These are phyloP conservation scores for Pyrus pyrifolia DNA, from an alignment of 306 rosid species.

Conservation along the genomic window DNA sequence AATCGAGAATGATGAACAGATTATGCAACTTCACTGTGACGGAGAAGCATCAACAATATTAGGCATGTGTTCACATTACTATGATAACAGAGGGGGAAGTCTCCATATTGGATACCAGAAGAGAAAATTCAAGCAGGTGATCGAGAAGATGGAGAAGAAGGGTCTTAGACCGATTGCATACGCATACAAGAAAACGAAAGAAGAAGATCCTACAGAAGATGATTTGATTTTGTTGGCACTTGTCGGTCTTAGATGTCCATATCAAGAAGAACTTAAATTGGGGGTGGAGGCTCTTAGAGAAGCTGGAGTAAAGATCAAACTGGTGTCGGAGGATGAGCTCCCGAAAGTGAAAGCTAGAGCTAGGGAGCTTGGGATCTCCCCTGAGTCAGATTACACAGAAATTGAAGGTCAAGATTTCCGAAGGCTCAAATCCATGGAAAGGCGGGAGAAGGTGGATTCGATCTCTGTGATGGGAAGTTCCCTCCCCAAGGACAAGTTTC, in stretches of 20 bases:
- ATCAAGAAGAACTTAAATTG: slow-evolving; percentile 8
- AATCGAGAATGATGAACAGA: slow-evolving; percentile 1
- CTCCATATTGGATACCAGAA: slow-evolving; percentile 29
- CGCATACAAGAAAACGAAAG: slow-evolving; percentile 33
- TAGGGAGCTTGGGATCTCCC: slow-evolving; percentile 30
- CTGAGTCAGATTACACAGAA: background rate
- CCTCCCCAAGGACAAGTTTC: slow-evolving; percentile 34
- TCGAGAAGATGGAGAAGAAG: slow-evolving; percentile 29
- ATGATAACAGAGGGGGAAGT: slow-evolving; percentile 25
- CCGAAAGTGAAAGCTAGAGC: slow-evolving; percentile 24
- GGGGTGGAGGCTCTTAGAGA: slow-evolving; percentile 22
- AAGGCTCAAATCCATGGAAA: slow-evolving; percentile 12
- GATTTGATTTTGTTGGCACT: slow-evolving; percentile 43
- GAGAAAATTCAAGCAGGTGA: slow-evolving; percentile 8
- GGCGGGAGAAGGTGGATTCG: slow-evolving; percentile 6
- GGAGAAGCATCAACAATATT: slow-evolving; percentile 51
- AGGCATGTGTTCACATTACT: slow-evolving; percentile 48
- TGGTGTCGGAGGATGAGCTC: slow-evolving; percentile 53
- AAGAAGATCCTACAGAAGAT: slow-evolving; percentile 24
- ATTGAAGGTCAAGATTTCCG: slow-evolving; percentile 28
- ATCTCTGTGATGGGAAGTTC: slow-evolving; percentile 39
- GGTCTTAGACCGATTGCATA: slow-evolving; percentile 55
- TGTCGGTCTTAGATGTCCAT: slow-evolving; percentile 33
- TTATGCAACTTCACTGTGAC: slow-evolving; percentile 36
- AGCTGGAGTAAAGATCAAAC: slow-evolving; percentile 25